Evolutionary conservation across 1,139 yeast genomes (phyloP).

Genomic region (Lodderomyces jiufengensis): DNA sequence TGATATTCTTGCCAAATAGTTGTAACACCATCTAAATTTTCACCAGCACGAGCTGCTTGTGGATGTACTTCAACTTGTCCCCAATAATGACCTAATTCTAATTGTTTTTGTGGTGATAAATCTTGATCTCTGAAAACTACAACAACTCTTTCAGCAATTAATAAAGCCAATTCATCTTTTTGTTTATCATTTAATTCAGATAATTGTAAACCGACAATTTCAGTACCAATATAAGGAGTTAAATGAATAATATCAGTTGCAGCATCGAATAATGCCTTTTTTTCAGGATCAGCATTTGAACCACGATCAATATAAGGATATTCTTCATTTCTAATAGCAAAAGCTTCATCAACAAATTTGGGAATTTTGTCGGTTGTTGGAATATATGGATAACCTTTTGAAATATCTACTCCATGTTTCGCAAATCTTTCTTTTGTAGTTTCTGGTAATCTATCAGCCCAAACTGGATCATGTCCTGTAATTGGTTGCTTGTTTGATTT

Average conservation of each 20-base stretch:
- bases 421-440: conserved; percentile 24
- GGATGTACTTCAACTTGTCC: conserved; percentile 44
- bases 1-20: conserved; percentile 52
- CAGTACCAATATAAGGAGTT: conserved; percentile 54
- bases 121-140: conserved; percentile 44
- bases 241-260: conserved; percentile 46
- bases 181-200: conserved; percentile 47
- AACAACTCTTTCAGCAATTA: conserved; percentile 42
- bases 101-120: conserved; percentile 43
- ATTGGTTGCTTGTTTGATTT: conserved; percentile 8
- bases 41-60: conserved; percentile 34
- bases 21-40: conserved; percentile 34
- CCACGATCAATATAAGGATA: conserved; percentile 46
- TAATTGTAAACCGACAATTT: conserved; percentile 51
- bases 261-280: conserved; percentile 50
- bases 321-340: conserved; percentile 37
- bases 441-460: conserved; percentile 29
- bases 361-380: conserved; percentile 35
- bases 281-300: conserved; percentile 49
- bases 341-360: conserved; percentile 51
- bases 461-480: conserved; percentile 16
- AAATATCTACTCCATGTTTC: conserved; percentile 27
- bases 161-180: conserved; percentile 47
- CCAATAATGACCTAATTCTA: conserved; percentile 40
- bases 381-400: conserved; percentile 30